A percentile compares a stretch with the other conserved stretches of the same genome.
These are phyloP conservation scores for Ogataea naganishii DNA, from an alignment of 805 yeast genomes.

Conservation along the genomic window DNA sequence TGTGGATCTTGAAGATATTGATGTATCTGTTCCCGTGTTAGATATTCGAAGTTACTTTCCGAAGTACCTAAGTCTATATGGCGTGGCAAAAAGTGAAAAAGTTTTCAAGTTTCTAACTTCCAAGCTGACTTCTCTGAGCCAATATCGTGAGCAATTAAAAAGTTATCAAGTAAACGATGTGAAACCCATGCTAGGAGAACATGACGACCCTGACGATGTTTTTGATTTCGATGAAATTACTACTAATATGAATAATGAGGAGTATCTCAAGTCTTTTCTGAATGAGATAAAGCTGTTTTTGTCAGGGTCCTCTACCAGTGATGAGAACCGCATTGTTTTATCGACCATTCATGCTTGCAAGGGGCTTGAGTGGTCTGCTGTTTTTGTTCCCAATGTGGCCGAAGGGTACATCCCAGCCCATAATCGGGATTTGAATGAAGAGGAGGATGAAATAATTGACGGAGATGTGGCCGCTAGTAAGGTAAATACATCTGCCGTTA, in stretches of 20 bases:
- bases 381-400: slow-evolving; percentile 66
- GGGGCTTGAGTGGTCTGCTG: slow-evolving; percentile 94
- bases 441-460: slow-evolving; percentile 13
- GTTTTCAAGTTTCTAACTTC: too few relatives aligned
- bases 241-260: slow-evolving; percentile 11
- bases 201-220: too few relatives aligned
- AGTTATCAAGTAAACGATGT: too few relatives aligned
- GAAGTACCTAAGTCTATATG: too few relatives aligned
- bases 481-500: slow-evolving; percentile 8
- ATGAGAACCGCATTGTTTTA: too few relatives aligned
- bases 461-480: slow-evolving; percentile 17
- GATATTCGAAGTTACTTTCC: too few relatives aligned
- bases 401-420: slow-evolving; percentile 60
- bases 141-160: too few relatives aligned
- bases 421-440: slow-evolving; percentile 23
- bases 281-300: slow-evolving; percentile 6
- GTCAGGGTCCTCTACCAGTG: slow-evolving; percentile 24
- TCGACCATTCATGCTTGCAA: slow-evolving; percentile 90
- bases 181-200: too few relatives aligned
- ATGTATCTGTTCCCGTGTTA: too few relatives aligned
- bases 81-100: too few relatives aligned
- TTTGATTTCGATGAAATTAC: slow-evolving; percentile 9
- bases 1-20: too few relatives aligned
- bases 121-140: too few relatives aligned
- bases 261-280: slow-evolving; percentile 7